These are phyloP conservation scores for Exophiala sp. DNA, from an alignment of 2,329 filamentous ascomycete species.

Conservation along the genomic window DNA sequence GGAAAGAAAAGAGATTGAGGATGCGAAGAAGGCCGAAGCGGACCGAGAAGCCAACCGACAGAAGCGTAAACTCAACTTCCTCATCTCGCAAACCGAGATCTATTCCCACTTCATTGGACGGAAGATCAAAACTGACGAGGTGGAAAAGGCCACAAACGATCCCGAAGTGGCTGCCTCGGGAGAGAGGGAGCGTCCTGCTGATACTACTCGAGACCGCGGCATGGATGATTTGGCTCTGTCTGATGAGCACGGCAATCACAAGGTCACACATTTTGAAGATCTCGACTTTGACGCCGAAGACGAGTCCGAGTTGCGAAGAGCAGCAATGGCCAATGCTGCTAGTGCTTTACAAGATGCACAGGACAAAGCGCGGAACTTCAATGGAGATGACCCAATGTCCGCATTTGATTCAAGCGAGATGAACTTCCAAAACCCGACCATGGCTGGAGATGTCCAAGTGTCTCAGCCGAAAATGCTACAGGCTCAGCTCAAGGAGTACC, in stretches of 20 bases:
- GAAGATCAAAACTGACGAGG: constrained; percentile 96
- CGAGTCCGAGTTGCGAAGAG: constrained; percentile 70
- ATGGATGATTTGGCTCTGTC: constrained; percentile 46
- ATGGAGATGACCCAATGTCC: constrained; percentile 59
- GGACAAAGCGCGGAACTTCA: constrained; percentile 87
- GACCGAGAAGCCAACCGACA: constrained; percentile 95
- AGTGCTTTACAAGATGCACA: constrained; percentile 92
- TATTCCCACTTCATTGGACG: constrained; percentile 99
- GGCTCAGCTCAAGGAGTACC: constrained; percentile 94
- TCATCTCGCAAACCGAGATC: constrained; percentile 96
- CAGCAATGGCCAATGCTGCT: constrained; percentile 91
- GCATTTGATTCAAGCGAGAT: constrained; percentile 92
- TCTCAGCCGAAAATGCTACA: constrained; percentile 90
- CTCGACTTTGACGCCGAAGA: constrained; percentile 95
- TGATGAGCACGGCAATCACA: constrained; percentile 47
- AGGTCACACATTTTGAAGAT: constrained; percentile 89
- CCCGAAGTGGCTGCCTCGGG: constrained; percentile 56
- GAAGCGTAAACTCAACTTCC: constrained; percentile 97
- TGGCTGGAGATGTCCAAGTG: constrained; percentile 87
- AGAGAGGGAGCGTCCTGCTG: constrained; percentile 33
- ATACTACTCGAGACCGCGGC: constrained; percentile 37
- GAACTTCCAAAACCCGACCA: constrained; percentile 99
- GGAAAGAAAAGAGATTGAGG: constrained; percentile 92
- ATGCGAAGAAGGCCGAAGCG: constrained; percentile 91
- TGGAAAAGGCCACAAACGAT: constrained; percentile 83